Evolutionary conservation across 345 rosid genomes (phyloP).

Genomic region (Gossypium thurberi): DNA sequence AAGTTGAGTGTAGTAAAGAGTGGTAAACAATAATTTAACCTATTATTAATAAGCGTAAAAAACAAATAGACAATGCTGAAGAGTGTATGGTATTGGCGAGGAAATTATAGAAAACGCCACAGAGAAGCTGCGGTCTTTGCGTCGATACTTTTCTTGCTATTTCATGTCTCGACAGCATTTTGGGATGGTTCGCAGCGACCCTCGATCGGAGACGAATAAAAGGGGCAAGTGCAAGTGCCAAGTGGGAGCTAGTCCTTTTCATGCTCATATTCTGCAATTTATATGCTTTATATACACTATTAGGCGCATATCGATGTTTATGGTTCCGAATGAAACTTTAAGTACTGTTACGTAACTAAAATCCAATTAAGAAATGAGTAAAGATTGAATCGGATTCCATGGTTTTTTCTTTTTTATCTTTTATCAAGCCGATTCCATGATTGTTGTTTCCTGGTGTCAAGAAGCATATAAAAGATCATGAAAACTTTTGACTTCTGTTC

Average conservation of each 20-base stretch:
- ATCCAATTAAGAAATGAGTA: background rate
- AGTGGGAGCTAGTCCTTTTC: conserved; percentile 69
- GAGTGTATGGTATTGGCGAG: no score
- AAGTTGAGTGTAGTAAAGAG: no score
- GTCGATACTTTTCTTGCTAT: conserved; percentile 25
- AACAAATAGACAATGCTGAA: no score
- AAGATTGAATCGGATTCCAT: background rate
- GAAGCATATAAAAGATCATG: no score
- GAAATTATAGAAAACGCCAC: no score
- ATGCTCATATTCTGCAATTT: conserved; percentile 68
- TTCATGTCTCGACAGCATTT: conserved; percentile 69
- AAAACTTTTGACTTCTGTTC: no score
- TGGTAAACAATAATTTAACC: no score
- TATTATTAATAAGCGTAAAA: no score
- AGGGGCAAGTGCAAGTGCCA: conserved; percentile 36
- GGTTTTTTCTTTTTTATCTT: background rate
- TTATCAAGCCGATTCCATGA: no score
- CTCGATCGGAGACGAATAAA: conserved; percentile 60
- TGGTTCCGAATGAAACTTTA: conserved; percentile 36
- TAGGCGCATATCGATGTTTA: conserved; percentile 50
- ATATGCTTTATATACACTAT: conserved; percentile 14
- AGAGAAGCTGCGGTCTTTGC: no score
- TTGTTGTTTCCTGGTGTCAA: no score
- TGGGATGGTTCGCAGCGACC: conserved; percentile 38
- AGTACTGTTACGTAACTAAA: no score